Evolutionary conservation across 2,329 filamentous ascomycete genomes (phyloP), one percentile per base, ranked within the genome.

Genomic region (Lecanosticta acicola): DNA sequence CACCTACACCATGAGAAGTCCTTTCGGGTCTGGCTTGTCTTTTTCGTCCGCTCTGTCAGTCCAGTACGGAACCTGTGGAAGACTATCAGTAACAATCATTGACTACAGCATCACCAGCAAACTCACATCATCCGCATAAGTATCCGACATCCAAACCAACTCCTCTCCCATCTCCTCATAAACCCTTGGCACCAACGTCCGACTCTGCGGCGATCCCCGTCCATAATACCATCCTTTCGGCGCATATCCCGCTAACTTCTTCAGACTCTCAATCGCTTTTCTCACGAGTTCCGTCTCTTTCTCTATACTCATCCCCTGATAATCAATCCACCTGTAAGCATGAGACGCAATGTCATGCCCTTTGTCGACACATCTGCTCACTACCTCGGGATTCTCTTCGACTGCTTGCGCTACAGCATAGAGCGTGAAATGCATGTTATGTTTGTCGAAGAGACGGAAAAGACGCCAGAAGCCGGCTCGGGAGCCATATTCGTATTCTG

Each of bases 211-310:
- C 11, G 68, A 71, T 3, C 60, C 61, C 0, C 73, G 67, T 0
- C 74, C 74, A 46, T 74, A 74, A 62, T 76, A 77, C 71, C 73
- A 76, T 0, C 74, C 74, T 20, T 66, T 64, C 0, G 74, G 74
- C 3, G 69, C 70, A 45, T 71, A 69, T 0, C 73, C 74, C 2
- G 67, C 65, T 8, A 73, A 62, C 4, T 54, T 51, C 58, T 75
- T 75, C 26, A 62, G 48, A 3, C 63, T 61, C 13, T 60, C 58
- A 41, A 76, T 68, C 35, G 63, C 69, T 48, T 71, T 66, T 29
- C 64, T 65, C 45, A 77, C 72, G 47, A 70, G 70, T 36, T 70
- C 66, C 51, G 71, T 74, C 51, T 77, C 74, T 42, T 69, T 64
- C 43, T 76, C 71, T 3, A 70, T 58, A 0, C 62, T 59, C 26